Evolutionary conservation across 139 green algal species (phyloP).

Genomic region (Chlamydomonas schloesseri): DNA sequence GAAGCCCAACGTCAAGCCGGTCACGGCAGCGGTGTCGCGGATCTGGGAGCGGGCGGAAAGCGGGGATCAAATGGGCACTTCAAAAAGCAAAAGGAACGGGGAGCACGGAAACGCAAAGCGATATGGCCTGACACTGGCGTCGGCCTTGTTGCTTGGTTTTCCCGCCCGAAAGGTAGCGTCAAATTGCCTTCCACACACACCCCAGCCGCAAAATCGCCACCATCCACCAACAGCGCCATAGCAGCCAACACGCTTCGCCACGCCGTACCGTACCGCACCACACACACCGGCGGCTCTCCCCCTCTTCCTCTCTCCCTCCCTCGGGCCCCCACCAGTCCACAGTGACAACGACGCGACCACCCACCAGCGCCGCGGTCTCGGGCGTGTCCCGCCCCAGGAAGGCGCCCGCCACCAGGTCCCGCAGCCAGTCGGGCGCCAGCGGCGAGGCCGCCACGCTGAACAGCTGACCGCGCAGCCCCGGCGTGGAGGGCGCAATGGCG

Average conservation of each 20-base stretch:
- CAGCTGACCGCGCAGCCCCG: neutral
- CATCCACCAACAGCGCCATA: no score
- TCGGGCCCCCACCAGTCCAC: no score
- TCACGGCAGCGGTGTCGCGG: conserved; percentile 65
- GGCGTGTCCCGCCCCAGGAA: conserved; percentile 23
- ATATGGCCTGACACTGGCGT: no score
- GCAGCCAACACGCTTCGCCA: no score
- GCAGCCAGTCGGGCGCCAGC: neutral
- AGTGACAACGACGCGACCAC: neutral
- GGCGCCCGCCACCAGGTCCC: conserved; percentile 20
- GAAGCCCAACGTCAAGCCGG: conserved; percentile 39
- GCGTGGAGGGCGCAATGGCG: conserved; percentile 44
- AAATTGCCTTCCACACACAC: no score
- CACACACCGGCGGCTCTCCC: neutral
- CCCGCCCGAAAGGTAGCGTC: no score
- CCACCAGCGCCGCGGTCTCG: conserved; percentile 46
- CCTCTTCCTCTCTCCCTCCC: neutral
- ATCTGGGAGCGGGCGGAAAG: conserved; percentile 29
- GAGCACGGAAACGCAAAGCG: no score
- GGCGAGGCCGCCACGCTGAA: neutral
- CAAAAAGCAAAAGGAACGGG: neutral
- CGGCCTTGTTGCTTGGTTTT: no score
- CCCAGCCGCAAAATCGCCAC: no score
- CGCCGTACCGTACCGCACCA: no score
- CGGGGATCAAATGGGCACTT: neutral